These are phyloP conservation scores for Termitomyces titanicus DNA, from an alignment of 768 basidiomycete species.

Conservation along the genomic window DNA sequence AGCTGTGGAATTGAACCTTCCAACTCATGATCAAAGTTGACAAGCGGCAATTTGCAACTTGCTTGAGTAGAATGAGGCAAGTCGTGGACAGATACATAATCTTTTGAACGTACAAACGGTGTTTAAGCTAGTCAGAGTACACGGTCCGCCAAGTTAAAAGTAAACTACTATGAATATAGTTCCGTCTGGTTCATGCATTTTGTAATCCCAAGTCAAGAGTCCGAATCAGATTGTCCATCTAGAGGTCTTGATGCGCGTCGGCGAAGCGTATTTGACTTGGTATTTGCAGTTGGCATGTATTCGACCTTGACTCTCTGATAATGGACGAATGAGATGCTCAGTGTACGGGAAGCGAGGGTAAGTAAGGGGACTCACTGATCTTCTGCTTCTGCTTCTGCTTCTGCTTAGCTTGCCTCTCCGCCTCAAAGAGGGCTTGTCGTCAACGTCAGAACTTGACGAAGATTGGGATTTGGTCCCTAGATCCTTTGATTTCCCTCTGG, in stretches of 20 bases:
- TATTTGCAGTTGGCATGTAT: slow-evolving; percentile 23
- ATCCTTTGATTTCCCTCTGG: background rate
- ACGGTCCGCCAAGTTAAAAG: background rate
- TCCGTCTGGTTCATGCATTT: background rate
- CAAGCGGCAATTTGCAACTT: background rate
- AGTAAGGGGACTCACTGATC: slow-evolving; percentile 16
- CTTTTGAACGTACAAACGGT: background rate
- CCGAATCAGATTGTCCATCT: slow-evolving; percentile 28
- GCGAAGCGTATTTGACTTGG: slow-evolving; percentile 32
- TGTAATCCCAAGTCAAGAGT: slow-evolving; percentile 5
- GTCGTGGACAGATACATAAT: background rate
- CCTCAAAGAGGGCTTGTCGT: slow-evolving; percentile 14
- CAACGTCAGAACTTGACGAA: slow-evolving; percentile 15
- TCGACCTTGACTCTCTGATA: slow-evolving; percentile 28
- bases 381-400: slow-evolving; percentile 20
- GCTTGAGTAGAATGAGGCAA: background rate
- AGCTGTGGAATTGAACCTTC: background rate
- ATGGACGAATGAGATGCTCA: background rate
- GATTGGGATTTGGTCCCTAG: background rate
- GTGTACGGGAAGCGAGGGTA: background rate
- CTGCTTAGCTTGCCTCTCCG: slow-evolving; percentile 23
- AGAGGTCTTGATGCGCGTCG: slow-evolving; percentile 42
- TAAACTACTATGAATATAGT: background rate
- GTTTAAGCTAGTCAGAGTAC: background rate
- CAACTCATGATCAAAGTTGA: background rate